Percentiles rank a stretch among this genome's conserved stretches.
Evolutionary conservation across 2,329 filamentous ascomycete genomes (phyloP).

Genomic region (Venturia pyrina): DNA sequence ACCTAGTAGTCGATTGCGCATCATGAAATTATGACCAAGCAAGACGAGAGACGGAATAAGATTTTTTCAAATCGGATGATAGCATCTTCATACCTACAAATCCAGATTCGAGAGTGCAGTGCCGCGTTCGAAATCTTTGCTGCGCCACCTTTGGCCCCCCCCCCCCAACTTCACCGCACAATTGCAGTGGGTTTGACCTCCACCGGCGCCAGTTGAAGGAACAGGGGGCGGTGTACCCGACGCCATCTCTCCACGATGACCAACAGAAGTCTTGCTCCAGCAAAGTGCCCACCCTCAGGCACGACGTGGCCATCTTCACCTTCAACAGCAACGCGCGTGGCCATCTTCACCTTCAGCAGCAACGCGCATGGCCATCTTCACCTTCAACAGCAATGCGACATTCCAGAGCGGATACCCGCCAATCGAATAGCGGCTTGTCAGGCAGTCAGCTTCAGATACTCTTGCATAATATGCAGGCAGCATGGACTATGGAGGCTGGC

Average conservation of each 20-base stretch:
- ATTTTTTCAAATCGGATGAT: no score
- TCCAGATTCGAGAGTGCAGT: no score
- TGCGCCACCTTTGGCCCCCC: background rate
- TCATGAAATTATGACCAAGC: no score
- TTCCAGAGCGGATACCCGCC: background rate
- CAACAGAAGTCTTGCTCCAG: background rate
- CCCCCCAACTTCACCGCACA: background rate
- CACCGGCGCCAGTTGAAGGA: background rate
- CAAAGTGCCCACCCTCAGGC: background rate
- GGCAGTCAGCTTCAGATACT: constrained; percentile 3
- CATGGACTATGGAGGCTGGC: background rate
- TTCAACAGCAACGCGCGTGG: background rate
- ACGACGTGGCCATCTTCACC: background rate
- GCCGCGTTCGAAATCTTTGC: background rate
- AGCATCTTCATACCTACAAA: no score
- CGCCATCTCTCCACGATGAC: background rate
- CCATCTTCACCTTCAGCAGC: background rate
- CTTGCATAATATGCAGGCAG: background rate
- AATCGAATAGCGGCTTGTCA: background rate
- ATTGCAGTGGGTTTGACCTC: background rate
- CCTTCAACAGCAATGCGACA: background rate
- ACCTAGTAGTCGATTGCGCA: no score
- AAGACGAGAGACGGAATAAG: no score
- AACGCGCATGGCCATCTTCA: background rate
- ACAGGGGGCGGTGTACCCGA: background rate